Evolutionary conservation across 805 yeast genomes (phyloP).

Genomic region (Hanseniaspora occidentalis): DNA sequence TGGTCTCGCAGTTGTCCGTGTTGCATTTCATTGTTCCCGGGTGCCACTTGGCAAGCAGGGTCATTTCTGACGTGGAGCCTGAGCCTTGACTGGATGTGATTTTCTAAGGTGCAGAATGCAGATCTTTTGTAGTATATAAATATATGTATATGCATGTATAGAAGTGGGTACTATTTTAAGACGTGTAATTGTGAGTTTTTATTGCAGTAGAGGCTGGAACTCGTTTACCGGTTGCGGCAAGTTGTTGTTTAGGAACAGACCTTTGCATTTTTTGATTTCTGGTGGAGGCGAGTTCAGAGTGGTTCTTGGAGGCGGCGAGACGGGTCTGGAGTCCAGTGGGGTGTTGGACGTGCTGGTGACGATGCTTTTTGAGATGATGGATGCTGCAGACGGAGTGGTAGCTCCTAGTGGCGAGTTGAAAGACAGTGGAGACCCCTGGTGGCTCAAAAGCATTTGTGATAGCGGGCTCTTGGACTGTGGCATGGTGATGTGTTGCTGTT

Average conservation of each 20-base stretch:
- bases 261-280: constrained; percentile 7
- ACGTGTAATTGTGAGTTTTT: background rate
- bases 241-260: constrained; percentile 17
- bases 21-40: background rate
- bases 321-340: no score
- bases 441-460: background rate
- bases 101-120: no score
- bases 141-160: background rate
- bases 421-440: background rate
- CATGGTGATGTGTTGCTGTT: constrained; percentile 6
- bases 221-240: constrained; percentile 18
- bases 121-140: background rate
- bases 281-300: constrained; percentile 2
- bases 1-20: constrained; percentile 11
- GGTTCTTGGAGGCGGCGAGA: no score
- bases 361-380: no score
- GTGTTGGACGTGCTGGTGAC: no score
- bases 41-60: background rate
- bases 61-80: no score
- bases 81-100: background rate
- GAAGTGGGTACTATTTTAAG: no score
- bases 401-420: constrained; percentile 1
- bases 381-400: no score
- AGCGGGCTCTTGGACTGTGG: background rate
- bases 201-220: constrained; percentile 18